phyloP scores from a whole-genome alignment of 352 stramenopile genomes.

The Pythium brachiatum region DNA sequence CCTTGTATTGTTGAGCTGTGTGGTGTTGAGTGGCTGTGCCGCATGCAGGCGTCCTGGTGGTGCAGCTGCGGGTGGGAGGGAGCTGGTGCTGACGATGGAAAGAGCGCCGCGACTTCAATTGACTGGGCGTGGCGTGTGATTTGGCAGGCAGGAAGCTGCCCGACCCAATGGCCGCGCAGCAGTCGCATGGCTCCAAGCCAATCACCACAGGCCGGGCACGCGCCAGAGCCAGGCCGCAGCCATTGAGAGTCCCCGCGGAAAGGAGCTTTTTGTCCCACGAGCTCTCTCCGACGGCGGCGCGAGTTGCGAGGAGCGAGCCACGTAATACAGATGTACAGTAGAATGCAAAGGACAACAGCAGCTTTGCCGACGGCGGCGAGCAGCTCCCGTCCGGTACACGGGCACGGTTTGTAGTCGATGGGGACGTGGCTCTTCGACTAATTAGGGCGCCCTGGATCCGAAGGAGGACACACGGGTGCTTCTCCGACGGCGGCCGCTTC shows the following conservation, averaged over 20 bases:
- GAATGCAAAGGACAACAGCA: too few relatives aligned
- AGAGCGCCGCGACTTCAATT: neutral
- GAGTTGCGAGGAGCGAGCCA: too few relatives aligned
- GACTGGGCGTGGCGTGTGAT: neutral
- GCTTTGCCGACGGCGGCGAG: too few relatives aligned
- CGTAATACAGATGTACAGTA: too few relatives aligned
- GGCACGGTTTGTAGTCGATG: too few relatives aligned
- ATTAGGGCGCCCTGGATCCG: too few relatives aligned
- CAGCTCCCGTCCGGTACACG: too few relatives aligned
- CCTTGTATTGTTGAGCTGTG: neutral
- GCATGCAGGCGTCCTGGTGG: neutral
- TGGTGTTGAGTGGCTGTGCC: neutral
- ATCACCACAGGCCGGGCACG: neutral
- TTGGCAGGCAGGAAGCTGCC: neutral
- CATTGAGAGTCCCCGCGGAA: too few relatives aligned
- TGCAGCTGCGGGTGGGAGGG: slow-evolving; percentile 1
- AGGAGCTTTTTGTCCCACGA: too few relatives aligned
- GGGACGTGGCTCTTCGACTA: too few relatives aligned
- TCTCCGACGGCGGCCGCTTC: neutral
- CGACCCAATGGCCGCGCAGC: neutral
- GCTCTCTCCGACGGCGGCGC: too few relatives aligned
- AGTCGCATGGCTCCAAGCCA: neutral
- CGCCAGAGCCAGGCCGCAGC: slow-evolving; percentile 1
- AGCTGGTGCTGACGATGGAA: neutral
- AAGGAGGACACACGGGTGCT: too few relatives aligned